Percentiles rank a stretch among this genome's conserved stretches.
These are phyloP conservation scores for Eleusine coracana DNA, from an alignment of 176 grass and related monocot species.

Conservation along the genomic window DNA sequence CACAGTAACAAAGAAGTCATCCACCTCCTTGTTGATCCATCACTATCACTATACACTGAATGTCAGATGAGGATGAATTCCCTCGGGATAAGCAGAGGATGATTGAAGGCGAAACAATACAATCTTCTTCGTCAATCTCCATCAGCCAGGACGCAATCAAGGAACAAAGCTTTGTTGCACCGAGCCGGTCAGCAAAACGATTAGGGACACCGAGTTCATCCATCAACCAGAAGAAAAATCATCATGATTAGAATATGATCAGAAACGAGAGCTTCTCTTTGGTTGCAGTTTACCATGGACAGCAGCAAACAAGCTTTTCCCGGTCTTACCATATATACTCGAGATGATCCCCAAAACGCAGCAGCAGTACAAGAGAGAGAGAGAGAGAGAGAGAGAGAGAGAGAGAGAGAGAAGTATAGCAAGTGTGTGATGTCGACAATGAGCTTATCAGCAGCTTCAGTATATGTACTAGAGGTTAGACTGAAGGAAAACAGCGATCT, in stretches of 20 bases:
- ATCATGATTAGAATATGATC: constrained; percentile 33
- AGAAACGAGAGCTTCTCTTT: constrained; percentile 14
- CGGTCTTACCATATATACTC: constrained; percentile 4
- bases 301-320: constrained; percentile 4
- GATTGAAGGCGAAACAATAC: constrained; percentile 47
- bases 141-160: constrained; percentile 25
- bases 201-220: constrained; percentile 6
- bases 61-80: constrained; percentile 36
- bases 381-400: too few species aligned
- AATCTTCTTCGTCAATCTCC: neutral
- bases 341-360: constrained; percentile 39
- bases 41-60: constrained; percentile 51
- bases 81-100: constrained; percentile 28
- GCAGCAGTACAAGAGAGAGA: constrained; percentile 13
- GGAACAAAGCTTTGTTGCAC: neutral
- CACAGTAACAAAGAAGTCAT: constrained; percentile 36
- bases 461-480: constrained; percentile 73
- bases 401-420: too few species aligned
- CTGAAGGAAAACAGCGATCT: constrained; percentile 81
- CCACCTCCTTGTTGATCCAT: constrained; percentile 27
- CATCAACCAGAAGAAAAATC: constrained; percentile 25
- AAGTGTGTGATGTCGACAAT: neutral
- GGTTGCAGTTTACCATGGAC: constrained; percentile 15
- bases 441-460: constrained; percentile 35
- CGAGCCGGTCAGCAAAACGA: constrained; percentile 13